phyloP scores from a whole-genome alignment of 225 moss, liverwort and hornwort genomes.

The Physcomitrium patens region DNA sequence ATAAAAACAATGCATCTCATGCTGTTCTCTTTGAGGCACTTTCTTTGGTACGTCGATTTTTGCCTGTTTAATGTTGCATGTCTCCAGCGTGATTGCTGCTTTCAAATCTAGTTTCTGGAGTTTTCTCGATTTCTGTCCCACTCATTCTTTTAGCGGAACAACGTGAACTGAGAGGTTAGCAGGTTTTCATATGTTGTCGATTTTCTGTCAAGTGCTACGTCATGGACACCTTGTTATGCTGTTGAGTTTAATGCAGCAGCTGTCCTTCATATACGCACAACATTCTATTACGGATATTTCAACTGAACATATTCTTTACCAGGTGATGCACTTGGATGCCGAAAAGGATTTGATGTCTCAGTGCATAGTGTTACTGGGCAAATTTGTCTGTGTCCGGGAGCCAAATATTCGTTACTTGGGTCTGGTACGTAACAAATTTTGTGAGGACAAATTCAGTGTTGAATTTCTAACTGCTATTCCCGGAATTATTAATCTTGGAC shows the following conservation, averaged over 20 bases:
- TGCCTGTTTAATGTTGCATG: background rate
- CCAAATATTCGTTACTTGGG: slow-evolving; percentile 82
- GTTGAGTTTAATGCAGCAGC: background rate
- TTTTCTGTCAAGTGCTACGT: too few species aligned
- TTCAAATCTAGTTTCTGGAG: background rate
- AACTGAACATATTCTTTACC: background rate
- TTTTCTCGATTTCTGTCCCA: too few species aligned
- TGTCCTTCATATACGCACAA: background rate
- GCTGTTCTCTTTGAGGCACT: slow-evolving; percentile 87
- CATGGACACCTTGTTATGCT: too few species aligned
- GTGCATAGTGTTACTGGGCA: slow-evolving; percentile 77
- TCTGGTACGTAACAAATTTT: slow-evolving; percentile 45
- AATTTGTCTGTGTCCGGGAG: slow-evolving; percentile 78
- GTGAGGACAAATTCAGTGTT: background rate
- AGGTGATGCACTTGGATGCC: slow-evolving; percentile 88
- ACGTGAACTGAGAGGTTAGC: too few species aligned
- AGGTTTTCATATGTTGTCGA: too few species aligned
- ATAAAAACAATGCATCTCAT: slow-evolving; percentile 89
- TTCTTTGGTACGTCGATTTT: slow-evolving; percentile 57
- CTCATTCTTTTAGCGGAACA: too few species aligned
- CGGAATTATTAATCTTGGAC: too few species aligned
- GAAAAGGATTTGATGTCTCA: slow-evolving; percentile 87
- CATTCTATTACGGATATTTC: background rate
- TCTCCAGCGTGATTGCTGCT: background rate
- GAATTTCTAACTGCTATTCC: too few species aligned